Base-by-base conservation (phyloP, 768 basidiomycete genomes). In the Russula ochroleuca region DNA sequence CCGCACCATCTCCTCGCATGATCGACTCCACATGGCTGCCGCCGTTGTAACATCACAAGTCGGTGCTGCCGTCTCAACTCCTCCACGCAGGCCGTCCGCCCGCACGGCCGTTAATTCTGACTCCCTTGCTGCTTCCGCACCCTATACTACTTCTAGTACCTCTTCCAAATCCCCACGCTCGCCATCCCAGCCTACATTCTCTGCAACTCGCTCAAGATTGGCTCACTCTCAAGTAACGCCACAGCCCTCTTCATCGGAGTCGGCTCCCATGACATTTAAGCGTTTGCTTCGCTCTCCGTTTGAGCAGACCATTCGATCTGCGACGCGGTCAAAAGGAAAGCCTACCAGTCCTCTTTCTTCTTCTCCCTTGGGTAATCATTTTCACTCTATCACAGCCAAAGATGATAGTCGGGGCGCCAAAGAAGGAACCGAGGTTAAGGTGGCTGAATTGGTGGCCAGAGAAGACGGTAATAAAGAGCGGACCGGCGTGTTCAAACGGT, bases 241-340 rank as follows among this genome's bases (percentile, higher is more conserved):
- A 9, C 37, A 48, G 47, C 23, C 62, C 19, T 28, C 38, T 19
- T 43, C 62, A 1, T 35, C 59, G 48, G 64, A 71, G 11, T 73
- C 78, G 35, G 79, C 80, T 55, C 77, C 81, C 45, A 84, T 78
- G 69, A 78, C 85, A 6, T 84, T 90, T 70, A 81, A 81, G 69
- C 83, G 86, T 47, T 74, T 90, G 61, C 54, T 68, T n/a, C 83
- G 85, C 60, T 83, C 86, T 3, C 83, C 86, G 6, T 74, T 90
- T 25, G 87, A 87, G 69, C 84, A 88, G 67, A 85, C 82, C 69
- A 67, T 90, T 43, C 82, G 85, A 55, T 80, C 81, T 14, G 85
- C 85, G 57, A 85, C 85, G 13, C 79, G 84, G 58, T 82, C 85
- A 40, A 83, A 77, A 75, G 73, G 71, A 23, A 80, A 80, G 67